phyloP scores from a whole-genome alignment of 805 yeast species.

The Scheffersomyces ergatensis region DNA sequence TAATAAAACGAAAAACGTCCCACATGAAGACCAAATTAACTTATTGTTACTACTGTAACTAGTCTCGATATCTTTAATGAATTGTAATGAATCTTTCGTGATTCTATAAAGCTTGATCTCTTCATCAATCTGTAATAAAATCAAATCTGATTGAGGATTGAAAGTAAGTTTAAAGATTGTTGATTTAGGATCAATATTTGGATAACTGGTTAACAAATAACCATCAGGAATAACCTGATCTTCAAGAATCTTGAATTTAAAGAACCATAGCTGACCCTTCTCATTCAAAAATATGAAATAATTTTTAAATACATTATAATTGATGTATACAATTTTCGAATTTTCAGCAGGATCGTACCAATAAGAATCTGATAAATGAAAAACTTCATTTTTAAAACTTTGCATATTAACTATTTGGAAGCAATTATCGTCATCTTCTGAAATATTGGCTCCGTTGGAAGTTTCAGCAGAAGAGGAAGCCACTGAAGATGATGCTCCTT shows the following conservation, averaged over 20 bases:
- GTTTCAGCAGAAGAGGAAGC: not conserved
- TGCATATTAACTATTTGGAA: slow-evolving; percentile 35
- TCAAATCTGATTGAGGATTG: slow-evolving; percentile 21
- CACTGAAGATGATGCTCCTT: not conserved
- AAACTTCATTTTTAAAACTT: slow-evolving; percentile 25
- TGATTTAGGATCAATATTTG: not conserved
- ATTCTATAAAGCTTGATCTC: slow-evolving; percentile 8
- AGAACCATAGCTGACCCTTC: slow-evolving; percentile 22
- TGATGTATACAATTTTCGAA: slow-evolving; percentile 15
- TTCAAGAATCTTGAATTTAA: slow-evolving; percentile 7
- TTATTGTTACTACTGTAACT: not conserved
- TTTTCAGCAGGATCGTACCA: slow-evolving; percentile 22
- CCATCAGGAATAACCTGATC: slow-evolving; percentile 14
- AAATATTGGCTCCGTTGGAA: slow-evolving; percentile 2
- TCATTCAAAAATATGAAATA: slow-evolving; percentile 27
- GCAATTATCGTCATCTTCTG: slow-evolving; percentile 6
- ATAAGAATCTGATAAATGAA: slow-evolving; percentile 20
- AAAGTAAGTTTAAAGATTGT: slow-evolving; percentile 8
- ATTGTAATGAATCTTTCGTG: slow-evolving; percentile 5
- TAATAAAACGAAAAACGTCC: slow-evolving; percentile 25
- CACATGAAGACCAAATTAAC: slow-evolving; percentile 35
- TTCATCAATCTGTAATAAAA: slow-evolving; percentile 12
- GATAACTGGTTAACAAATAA: slow-evolving; percentile 7
- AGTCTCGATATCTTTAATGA: slow-evolving; percentile 9
- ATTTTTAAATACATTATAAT: slow-evolving; percentile 22